Evolutionary conservation across 495 filamentous ascomycete genomes (phyloP), one percentile per base, ranked within the genome.

Genomic region (Glonium stellatum): DNA sequence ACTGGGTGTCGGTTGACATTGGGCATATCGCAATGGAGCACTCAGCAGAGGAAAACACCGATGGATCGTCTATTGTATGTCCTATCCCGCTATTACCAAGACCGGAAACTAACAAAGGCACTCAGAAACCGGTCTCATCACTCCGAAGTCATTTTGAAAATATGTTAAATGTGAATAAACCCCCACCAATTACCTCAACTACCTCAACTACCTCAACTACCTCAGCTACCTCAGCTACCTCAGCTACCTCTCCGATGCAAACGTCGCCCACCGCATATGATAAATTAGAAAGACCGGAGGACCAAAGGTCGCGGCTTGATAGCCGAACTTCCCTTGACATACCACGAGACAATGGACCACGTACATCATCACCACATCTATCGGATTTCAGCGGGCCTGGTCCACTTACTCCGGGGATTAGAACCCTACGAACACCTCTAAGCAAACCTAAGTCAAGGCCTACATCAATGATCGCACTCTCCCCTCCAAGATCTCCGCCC

Each of bases 131-230:
- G 0, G 93, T 98, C 25, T 98, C 93, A 44, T 95, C 92, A 48
- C 78, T 97, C 35, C 82, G 89, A 50, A 93, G 91, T 44, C 87
- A 92, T 70, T 98, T 98, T 69, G 93, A 98, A 78, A 87, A 87
- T 58, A 84, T 96, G 71, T 80, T 85, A 63, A 75, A 79, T 48
- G 31, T 56, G 31, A 62, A 66, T 31, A 60, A 58, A 46, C 18
- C 63, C n/a, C 47, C 66, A 42, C 19, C 46, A 10, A 37, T 23
- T 37, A 8, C 57, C 13, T 25, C 22, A 22, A 22, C 59, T 60
- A 42, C 58, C 15, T 34, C 63, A n/a, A n/a, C n/a, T n/a, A n/a
- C n/a, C n/a, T n/a, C n/a, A n/a, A n/a, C n/a, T n/a, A n/a, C n/a
- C n/a, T n/a, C n/a, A n/a, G n/a, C n/a, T n/a, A n/a, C n/a, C 51